Conservation (phyloP, 805 yeast genomes). For the Starmerella stigmatis region DNA sequence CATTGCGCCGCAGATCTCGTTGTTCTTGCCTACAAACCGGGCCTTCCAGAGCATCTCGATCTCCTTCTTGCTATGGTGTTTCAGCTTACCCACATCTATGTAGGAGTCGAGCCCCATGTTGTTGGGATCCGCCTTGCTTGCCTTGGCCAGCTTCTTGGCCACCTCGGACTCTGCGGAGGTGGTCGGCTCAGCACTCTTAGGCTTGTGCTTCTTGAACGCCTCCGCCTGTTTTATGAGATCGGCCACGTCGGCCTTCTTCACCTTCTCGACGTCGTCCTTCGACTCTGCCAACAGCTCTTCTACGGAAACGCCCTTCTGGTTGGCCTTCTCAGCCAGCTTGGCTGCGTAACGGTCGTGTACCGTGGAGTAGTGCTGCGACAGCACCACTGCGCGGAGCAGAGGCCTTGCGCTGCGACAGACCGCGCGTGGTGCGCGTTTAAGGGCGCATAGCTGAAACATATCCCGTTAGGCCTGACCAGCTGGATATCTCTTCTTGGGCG, state of each 20-base stretch:
- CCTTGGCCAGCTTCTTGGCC: background rate
- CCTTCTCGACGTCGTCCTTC: slow-evolving; percentile 17
- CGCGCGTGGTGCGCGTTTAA: too few species aligned
- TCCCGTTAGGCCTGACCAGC: background rate
- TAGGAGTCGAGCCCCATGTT: slow-evolving; percentile 62
- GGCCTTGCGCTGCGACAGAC: background rate
- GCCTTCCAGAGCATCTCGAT: slow-evolving; percentile 83
- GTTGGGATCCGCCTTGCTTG: slow-evolving; percentile 11
- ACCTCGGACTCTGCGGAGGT: background rate
- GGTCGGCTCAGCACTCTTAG: background rate
- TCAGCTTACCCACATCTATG: slow-evolving; percentile 57
- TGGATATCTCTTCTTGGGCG: too few species aligned
- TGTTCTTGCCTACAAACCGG: slow-evolving; percentile 53
- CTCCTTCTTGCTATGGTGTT: slow-evolving; percentile 47
- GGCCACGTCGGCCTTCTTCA: slow-evolving; percentile 11
- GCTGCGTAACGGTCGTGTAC: slow-evolving; percentile 32
- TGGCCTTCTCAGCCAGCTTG: slow-evolving; percentile 33
- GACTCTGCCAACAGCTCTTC: slow-evolving; percentile 21
- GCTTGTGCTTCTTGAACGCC: slow-evolving; percentile 4
- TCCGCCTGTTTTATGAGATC: slow-evolving; percentile 16
- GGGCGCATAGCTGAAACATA: background rate
- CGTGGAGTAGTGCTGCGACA: background rate
- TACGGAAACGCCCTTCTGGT: slow-evolving; percentile 18
- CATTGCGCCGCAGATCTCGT: slow-evolving; percentile 56
- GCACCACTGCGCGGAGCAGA: background rate